Percentiles rank a stretch among this genome's conserved stretches.
Evolutionary conservation across 1,139 yeast species (phyloP).

Genomic region (Yamadazyma membranifaciens): DNA sequence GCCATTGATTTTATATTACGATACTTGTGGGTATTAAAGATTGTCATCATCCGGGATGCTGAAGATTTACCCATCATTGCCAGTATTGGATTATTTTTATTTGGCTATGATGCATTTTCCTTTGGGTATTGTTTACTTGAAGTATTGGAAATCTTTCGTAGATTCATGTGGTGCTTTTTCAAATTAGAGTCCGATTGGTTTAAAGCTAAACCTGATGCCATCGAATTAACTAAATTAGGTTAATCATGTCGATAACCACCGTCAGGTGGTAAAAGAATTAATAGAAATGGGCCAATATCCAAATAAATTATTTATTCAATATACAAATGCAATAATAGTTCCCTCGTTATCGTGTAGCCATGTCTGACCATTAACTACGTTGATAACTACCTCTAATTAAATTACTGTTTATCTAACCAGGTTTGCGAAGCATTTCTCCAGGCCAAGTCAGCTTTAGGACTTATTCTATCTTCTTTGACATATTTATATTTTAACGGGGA

Average conservation of each 20-base stretch:
- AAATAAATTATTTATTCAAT: background rate
- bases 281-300: no score
- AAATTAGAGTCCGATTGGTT: constrained; percentile 77
- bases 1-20: constrained; percentile 60
- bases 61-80: constrained; percentile 17
- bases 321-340: background rate
- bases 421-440: constrained; percentile 50
- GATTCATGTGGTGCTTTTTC: constrained; percentile 88
- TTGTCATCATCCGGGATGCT: constrained; percentile 31
- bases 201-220: constrained; percentile 22
- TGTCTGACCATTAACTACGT: no score
- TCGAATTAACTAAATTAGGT: constrained; percentile 18
- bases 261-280: no score
- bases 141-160: constrained; percentile 68
- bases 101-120: constrained; percentile 48
- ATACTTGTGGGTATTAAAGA: constrained; percentile 71
- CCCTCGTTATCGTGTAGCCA: no score
- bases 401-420: constrained; percentile 36
- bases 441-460: constrained; percentile 53
- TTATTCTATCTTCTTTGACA: constrained; percentile 42
- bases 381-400: background rate
- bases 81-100: constrained; percentile 30
- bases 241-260: no score
- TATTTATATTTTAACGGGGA: constrained; percentile 47
- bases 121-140: constrained; percentile 66